Base-by-base conservation (phyloP, 1,284 basidiomycete species). In the Serendipita sp. region DNA sequence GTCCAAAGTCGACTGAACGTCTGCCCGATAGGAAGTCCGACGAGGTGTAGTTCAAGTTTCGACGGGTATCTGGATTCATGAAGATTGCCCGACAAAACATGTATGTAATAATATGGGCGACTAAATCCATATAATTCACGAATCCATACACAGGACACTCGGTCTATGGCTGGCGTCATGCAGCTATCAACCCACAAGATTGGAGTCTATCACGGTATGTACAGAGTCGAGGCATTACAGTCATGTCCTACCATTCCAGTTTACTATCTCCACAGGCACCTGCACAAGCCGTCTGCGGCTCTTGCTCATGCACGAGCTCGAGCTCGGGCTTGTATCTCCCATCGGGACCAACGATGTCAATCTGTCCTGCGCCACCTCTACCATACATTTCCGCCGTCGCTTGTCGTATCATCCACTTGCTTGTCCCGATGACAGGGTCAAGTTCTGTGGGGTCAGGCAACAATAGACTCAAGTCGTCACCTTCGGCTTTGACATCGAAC, bases 391-490 rank as follows among this genome's bases (percentile, higher is more conserved):
- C 61, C 61, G 61, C 47, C 8, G 35, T 43, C 34, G n/a, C 34
- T 55, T 17, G 13, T 60, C 72, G 73, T 6, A 80, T 72, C 73
- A 85, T 80, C 82, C 82, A 87, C 71, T 83, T 85, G 22, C 76
- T 76, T 3, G 82, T 86, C 2, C 84, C 85, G 22, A 88, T 79
- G 29, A 85, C 76, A 0, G 76, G 77, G 67, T 89, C 84, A 1
- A 89, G 77, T 17, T 81, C 81, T 1, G 79, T 75, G 0, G 76
- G 69, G 5, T 80, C 77, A 0, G 86, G 85, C 1, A 88, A 79
- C 10, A 77, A 70, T 2, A 87, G 69, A 17, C 80, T 73, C 12
- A 86, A 72, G 41, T 77, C 72, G 2, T 76, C 75, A 17, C 75
- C 74, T 38, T 80, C 78, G 66, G 75, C 72, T 53, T 78, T 77